Evolutionary conservation across 805 yeast genomes (phyloP).

Genomic region (Pichia ethanolica): DNA sequence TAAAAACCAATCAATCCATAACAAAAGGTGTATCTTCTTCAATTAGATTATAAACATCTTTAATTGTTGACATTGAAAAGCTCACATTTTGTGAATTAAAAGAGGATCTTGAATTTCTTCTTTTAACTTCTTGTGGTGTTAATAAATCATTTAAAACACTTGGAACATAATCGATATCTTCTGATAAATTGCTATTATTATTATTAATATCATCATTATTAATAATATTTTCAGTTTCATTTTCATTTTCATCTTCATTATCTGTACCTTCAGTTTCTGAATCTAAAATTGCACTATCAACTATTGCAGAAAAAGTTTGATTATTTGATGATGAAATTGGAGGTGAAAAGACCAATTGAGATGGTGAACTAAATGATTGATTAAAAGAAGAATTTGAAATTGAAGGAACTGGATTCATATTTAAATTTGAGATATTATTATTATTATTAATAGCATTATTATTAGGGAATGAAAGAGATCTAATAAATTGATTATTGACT

Average conservation of each 20-base stretch:
- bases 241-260: not conserved
- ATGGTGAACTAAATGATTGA: not conserved
- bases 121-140: conserved; percentile 68
- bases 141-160: conserved; percentile 70
- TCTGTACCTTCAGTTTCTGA: conserved; percentile 13
- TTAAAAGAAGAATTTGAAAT: not conserved
- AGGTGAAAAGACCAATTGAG: not conserved
- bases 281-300: conserved; percentile 13
- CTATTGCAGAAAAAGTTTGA: not conserved
- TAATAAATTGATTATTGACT: not conserved
- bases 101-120: conserved; percentile 52
- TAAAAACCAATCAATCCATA: conserved; percentile 18
- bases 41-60: conserved; percentile 9
- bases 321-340: not conserved
- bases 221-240: too few relatives aligned
- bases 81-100: conserved; percentile 5
- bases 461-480: not conserved
- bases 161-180: conserved; percentile 73
- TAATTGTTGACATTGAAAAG: not conserved
- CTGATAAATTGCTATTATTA: conserved; percentile 17
- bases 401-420: not conserved
- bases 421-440: not conserved
- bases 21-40: conserved; percentile 31
- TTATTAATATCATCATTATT: not conserved
- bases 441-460: not conserved